These are phyloP conservation scores for Bremia lactucae DNA, from an alignment of 352 stramenopile species.

Conservation along the genomic window DNA sequence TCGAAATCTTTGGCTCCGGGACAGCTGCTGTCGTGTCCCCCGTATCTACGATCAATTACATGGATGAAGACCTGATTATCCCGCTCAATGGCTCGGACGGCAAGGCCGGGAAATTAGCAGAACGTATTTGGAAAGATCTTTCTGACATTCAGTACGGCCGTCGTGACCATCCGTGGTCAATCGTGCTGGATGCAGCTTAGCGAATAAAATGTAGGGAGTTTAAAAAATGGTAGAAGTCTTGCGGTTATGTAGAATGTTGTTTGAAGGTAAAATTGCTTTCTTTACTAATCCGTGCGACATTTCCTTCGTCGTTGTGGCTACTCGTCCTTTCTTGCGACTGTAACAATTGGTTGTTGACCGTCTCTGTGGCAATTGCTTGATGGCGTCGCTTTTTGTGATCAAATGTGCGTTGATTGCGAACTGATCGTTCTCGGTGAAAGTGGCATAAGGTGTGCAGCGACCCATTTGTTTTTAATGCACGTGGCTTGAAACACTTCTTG, in stretches of 20 bases:
- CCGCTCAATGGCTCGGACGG: slow-evolving; percentile 73
- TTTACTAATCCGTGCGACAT: too few relatives aligned
- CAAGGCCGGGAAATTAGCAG: slow-evolving; percentile 77
- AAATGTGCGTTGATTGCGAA: slow-evolving; percentile 48
- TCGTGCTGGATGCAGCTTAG: slow-evolving; percentile 31
- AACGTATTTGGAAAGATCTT: slow-evolving; percentile 84
- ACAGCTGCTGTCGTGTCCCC: slow-evolving; percentile 93
- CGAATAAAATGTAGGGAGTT: background rate
- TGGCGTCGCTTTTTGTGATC: slow-evolving; percentile 33
- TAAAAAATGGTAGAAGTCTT: slow-evolving; percentile 1
- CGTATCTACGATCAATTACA: slow-evolving; percentile 91
- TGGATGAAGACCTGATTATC: slow-evolving; percentile 88
- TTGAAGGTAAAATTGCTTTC: too few relatives aligned
- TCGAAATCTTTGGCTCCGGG: slow-evolving; percentile 94
- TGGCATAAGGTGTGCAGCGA: slow-evolving; percentile 53
- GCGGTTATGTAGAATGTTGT: background rate
- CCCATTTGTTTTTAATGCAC: slow-evolving; percentile 58
- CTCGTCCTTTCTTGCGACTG: background rate
- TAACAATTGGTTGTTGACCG: too few relatives aligned
- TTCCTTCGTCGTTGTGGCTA: background rate
- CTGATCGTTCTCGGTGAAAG: slow-evolving; percentile 42
- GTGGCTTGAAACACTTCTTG: slow-evolving; percentile 37
- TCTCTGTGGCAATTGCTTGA: background rate
- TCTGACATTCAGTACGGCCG: slow-evolving; percentile 82
- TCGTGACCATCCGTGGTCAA: slow-evolving; percentile 41